Percentiles rank a stretch among this genome's conserved stretches.
phyloP scores from a whole-genome alignment of 805 yeast genomes.

The Sugiyamaella marilandica region DNA sequence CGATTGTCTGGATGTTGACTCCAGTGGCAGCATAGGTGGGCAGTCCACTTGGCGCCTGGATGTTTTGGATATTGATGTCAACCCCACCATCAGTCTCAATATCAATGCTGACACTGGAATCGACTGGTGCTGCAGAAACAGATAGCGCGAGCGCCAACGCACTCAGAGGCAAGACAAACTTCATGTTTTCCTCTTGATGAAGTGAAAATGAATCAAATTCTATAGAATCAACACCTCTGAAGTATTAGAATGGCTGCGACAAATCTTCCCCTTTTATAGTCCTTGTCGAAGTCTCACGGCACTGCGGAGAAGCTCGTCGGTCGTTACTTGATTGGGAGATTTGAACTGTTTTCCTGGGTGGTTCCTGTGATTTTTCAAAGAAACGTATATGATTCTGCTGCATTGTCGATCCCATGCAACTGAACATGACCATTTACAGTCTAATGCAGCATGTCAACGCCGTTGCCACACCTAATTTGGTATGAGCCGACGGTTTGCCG shows the following conservation, averaged over 20 bases:
- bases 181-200: neutral
- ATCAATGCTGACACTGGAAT: constrained; percentile 4
- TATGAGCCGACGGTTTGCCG: neutral
- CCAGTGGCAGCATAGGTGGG: constrained; percentile 11
- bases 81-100: neutral
- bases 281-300: neutral
- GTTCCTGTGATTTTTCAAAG: neutral
- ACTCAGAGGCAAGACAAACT: neutral
- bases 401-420: neutral
- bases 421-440: neutral
- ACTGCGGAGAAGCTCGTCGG: neutral
- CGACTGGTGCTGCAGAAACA: neutral
- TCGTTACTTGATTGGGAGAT: neutral
- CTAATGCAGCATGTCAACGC: no score
- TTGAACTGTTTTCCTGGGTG: neutral
- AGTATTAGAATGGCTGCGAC: no score
- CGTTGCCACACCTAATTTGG: no score
- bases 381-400: neutral
- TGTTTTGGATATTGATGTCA: constrained; percentile 3
- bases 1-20: constrained; percentile 8
- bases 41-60: constrained; percentile 4
- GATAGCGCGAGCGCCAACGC: constrained; percentile 1
- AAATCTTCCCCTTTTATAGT: neutral
- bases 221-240: no score
- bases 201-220: neutral